phyloP scores from a whole-genome alignment of 305 asterid species.

The Fraxinus sp. region DNA sequence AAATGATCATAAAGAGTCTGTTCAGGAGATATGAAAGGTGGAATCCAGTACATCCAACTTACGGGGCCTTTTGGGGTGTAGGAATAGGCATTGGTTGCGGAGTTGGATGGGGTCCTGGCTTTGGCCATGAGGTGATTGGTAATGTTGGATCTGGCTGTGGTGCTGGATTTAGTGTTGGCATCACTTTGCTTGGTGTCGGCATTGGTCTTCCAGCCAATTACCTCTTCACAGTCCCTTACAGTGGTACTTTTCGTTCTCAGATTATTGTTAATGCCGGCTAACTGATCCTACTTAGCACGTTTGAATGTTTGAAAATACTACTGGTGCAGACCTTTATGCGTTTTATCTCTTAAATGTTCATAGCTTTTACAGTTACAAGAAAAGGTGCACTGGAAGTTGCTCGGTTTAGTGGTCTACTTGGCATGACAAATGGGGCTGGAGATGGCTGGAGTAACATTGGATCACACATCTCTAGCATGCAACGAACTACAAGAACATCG shows the following conservation, averaged over 20 bases:
- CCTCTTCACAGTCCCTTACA: constrained; percentile 46
- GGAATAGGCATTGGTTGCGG: constrained; percentile 94
- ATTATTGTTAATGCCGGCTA: not conserved
- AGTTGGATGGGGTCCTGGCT: constrained; percentile 97
- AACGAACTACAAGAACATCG: constrained; percentile 26
- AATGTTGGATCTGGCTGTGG: constrained; percentile 98
- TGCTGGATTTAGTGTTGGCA: constrained; percentile 71
- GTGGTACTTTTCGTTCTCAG: constrained; percentile 38
- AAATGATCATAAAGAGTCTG: constrained; percentile 80
- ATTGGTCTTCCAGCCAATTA: constrained; percentile 79
- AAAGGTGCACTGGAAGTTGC: constrained; percentile 42
- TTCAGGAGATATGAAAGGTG: constrained; percentile 72
- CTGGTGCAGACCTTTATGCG: not conserved
- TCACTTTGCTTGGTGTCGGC: constrained; percentile 74
- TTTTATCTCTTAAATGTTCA: constrained; percentile 14
- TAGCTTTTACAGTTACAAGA: constrained; percentile 48
- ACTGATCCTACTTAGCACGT: not conserved
- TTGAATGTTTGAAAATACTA: not conserved
- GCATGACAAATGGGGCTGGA: constrained; percentile 31
- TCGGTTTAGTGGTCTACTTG: constrained; percentile 32
- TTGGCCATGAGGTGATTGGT: constrained; percentile 88
- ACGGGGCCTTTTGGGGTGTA: constrained; percentile 90
- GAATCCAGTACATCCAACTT: constrained; percentile 88
- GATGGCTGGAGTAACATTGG: constrained; percentile 37
- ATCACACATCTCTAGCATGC: constrained; percentile 33